Evolutionary conservation across 768 basidiomycete species (phyloP).

Genomic region (Phylloporus arenicola): DNA sequence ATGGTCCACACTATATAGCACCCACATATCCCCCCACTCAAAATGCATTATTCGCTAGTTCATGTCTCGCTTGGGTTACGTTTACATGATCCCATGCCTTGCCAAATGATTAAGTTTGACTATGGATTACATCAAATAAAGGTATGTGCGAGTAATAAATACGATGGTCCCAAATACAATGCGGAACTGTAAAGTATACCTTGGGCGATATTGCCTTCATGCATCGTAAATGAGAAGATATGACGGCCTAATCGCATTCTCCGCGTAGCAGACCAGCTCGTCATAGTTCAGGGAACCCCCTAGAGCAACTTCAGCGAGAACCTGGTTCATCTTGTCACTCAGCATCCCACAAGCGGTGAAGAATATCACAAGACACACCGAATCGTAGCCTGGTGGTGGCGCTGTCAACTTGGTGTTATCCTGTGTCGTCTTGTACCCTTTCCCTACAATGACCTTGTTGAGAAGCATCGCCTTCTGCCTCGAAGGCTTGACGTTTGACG

Average conservation of each 20-base stretch:
- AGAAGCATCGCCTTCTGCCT: constrained; percentile 60
- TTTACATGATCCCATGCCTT: no score
- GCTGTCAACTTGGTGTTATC: constrained; percentile 51
- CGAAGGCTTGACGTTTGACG: constrained; percentile 51
- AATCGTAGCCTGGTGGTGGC: constrained; percentile 62
- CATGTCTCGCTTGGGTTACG: no score
- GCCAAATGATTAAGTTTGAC: neutral
- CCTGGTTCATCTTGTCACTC: constrained; percentile 33
- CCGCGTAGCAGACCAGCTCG: constrained; percentile 63
- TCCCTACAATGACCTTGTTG: constrained; percentile 70
- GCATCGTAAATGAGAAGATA: constrained; percentile 67
- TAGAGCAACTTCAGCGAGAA: constrained; percentile 52
- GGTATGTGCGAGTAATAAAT: constrained; percentile 4
- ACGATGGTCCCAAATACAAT: neutral
- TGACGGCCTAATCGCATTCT: constrained; percentile 68
- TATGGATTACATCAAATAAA: neutral
- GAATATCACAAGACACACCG: constrained; percentile 37
- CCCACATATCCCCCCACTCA: constrained; percentile 29
- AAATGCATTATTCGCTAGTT: constrained; percentile 7
- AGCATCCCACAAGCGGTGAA: neutral
- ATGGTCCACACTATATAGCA: constrained; percentile 24
- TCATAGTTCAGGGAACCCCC: constrained; percentile 67
- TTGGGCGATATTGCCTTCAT: constrained; percentile 7
- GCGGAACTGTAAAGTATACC: neutral
- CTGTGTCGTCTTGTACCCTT: constrained; percentile 59